Conservation (phyloP, 805 yeast species). For the Groenewaldozyma tartarivorans region DNA sequence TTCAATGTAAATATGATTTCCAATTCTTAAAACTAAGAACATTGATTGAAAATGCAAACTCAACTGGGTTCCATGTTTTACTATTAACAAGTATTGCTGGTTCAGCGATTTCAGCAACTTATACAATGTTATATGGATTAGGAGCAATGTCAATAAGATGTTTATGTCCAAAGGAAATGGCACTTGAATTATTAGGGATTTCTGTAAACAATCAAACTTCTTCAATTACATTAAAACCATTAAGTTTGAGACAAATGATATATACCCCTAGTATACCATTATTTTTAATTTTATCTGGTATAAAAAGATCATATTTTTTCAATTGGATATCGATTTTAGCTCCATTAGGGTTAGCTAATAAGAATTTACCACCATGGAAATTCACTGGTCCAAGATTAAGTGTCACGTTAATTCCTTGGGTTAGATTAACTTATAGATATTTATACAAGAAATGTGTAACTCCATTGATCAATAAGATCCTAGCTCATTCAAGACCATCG, state of each 20-base stretch:
- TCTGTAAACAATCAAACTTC: slow-evolving; percentile 7
- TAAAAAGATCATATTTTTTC: slow-evolving; percentile 10
- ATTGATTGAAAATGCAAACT: slow-evolving; percentile 11
- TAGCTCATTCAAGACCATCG: slow-evolving; percentile 9
- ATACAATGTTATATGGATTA: slow-evolving; percentile 20
- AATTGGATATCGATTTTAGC: slow-evolving; percentile 9
- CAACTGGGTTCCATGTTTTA: slow-evolving; percentile 11
- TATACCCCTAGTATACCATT: slow-evolving; percentile 21
- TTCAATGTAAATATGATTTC: slow-evolving; percentile 12
- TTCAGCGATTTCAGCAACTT: slow-evolving; percentile 12
- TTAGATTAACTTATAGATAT: slow-evolving; percentile 12
- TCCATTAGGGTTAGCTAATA: slow-evolving; percentile 15
- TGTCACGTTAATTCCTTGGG: slow-evolving; percentile 14
- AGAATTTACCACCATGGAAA: slow-evolving; percentile 15
- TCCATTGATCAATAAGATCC: slow-evolving; percentile 16
- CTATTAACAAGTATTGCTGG: slow-evolving; percentile 14
- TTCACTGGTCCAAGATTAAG: slow-evolving; percentile 16
- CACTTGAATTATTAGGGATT: slow-evolving; percentile 18
- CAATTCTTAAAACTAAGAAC: slow-evolving; percentile 14
- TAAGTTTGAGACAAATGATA: slow-evolving; percentile 14
- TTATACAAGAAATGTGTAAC: slow-evolving; percentile 13
- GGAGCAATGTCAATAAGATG: slow-evolving; percentile 22
- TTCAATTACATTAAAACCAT: slow-evolving; percentile 9
- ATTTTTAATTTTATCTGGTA: slow-evolving; percentile 15
- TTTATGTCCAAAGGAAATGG: slow-evolving; percentile 23